Percentiles rank a stretch among this genome's conserved stretches.
Conservation (phyloP, 305 asterid species). For the Fraxinus velutina region DNA sequence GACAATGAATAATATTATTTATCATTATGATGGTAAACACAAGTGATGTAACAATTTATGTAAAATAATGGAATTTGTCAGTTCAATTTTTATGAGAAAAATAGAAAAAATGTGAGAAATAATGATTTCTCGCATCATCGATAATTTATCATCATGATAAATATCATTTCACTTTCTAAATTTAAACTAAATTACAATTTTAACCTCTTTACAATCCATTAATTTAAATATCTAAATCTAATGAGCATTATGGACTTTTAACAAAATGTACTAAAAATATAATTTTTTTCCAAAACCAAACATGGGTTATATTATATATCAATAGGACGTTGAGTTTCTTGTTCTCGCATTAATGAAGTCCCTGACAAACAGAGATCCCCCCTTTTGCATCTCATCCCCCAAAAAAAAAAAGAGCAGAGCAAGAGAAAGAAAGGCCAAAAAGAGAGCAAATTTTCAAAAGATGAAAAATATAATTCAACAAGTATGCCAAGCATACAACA, state of each 20-base stretch:
- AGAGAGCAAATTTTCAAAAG: not conserved
- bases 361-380: not conserved
- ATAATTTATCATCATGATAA: too few relatives aligned
- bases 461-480: constrained; percentile 10
- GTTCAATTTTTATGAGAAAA: too few relatives aligned
- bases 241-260: too few relatives aligned
- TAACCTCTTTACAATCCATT: not conserved
- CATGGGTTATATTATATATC: not conserved
- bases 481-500: constrained; percentile 23
- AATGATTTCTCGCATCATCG: not conserved
- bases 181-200: not conserved
- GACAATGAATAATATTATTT: not conserved
- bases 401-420: not conserved
- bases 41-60: not conserved
- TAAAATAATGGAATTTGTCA: not conserved
- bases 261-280: not conserved
- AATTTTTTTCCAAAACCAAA: not conserved
- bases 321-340: not conserved
- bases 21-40: not conserved
- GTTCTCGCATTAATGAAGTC: not conserved
- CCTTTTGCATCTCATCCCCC: not conserved
- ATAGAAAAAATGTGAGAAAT: too few relatives aligned
- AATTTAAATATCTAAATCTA: not conserved
- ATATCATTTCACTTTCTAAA: not conserved
- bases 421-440: not conserved